Percentiles rank a stretch among this genome's conserved stretches.
These are phyloP conservation scores for Strigomonas culicis DNA, from an alignment of 208 protist genomes.

Conservation along the genomic window DNA sequence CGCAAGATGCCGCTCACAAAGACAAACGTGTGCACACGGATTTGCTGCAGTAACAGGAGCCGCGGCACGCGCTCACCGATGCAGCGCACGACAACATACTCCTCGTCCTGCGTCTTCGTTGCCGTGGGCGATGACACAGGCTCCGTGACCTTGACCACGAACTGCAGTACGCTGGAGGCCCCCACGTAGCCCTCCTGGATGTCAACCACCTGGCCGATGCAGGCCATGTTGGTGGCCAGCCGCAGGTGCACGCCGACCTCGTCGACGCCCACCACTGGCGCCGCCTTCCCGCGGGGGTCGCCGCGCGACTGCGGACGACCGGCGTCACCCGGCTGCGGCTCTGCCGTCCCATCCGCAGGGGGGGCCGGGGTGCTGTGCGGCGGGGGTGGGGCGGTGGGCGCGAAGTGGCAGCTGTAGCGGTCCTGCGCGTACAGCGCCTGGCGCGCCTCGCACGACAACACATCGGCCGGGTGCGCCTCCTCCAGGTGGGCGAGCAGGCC, in stretches of 20 bases:
- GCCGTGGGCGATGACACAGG: slow-evolving; percentile 6
- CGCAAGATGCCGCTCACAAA: slow-evolving; percentile 61
- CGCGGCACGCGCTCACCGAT: slow-evolving; percentile 43
- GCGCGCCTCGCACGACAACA: not conserved
- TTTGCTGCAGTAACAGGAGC: slow-evolving; percentile 38
- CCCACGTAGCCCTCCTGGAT: slow-evolving; percentile 70
- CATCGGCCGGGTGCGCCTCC: not conserved
- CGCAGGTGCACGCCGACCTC: slow-evolving; percentile 58
- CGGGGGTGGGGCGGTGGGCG: too few relatives aligned
- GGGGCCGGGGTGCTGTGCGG: not conserved
- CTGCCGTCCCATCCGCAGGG: not conserved
- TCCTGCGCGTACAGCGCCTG: not conserved
- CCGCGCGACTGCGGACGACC: too few relatives aligned
- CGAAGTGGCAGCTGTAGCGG: not conserved
- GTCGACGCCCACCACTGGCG: not conserved
- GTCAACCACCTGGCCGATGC: slow-evolving; percentile 61
- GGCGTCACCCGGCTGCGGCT: not conserved
- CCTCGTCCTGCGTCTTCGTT: slow-evolving; percentile 28
- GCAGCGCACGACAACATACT: slow-evolving; percentile 76
- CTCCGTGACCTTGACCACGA: slow-evolving; percentile 39
- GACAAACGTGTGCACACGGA: slow-evolving; percentile 40
- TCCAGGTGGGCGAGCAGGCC: slow-evolving; percentile 4
- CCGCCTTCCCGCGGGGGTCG: not conserved
- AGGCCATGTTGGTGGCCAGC: slow-evolving; percentile 41
- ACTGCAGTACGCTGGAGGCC: slow-evolving; percentile 45